Evolutionary conservation across 768 basidiomycete species (phyloP), one percentile per base, ranked within the genome.

Genomic region (Sutorius australiensis): DNA sequence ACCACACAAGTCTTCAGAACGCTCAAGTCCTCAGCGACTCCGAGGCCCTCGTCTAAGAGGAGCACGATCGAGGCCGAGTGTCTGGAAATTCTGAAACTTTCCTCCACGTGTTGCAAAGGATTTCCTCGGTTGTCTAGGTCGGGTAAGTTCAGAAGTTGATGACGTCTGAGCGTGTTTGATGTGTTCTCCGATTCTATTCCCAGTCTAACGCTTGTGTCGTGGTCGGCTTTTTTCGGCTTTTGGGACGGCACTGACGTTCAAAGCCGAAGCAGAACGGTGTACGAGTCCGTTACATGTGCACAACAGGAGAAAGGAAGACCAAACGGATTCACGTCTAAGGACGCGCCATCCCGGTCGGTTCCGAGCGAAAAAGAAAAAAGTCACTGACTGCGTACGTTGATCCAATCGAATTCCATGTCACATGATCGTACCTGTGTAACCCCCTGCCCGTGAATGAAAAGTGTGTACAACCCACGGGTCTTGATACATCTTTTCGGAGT

Each of bases 381-480:
- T 41, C 51, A 63, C 45, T 41, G 53, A 63, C 45, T 41, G 39
- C 32, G 28, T 46, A 53, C 47, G 43, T 28, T 54, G 63, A 56
- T 62, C 49, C 33, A 56, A 48, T 51, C 46, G 45, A 30, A 44
- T 41, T 39, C 17, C 47, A 24, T 17, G 39, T 46, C 19, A 28
- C 36, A 32, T 31, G 39, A 50, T 47, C 41, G 27, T 37, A 33
- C 50, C 52, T 42, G 45, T 34, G 34, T 27, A 14, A 27, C 7
- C 8, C 13, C 36, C 40, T 31, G 32, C 24, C 16, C 28, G 28
- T 38, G 51, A 48, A 64, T 50, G 46, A 43, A 56, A 30, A 19
- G 32, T 28, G 53, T 41, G 24, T 17, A 17, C n/a, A 14, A 32
- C 19, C 21, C 41, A 40, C 14, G 34, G 5, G 16, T 46, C 57